Evolutionary conservation across 768 basidiomycete species (phyloP), one percentile per base, ranked within the genome.

Genomic region (Serendipita vermifera): DNA sequence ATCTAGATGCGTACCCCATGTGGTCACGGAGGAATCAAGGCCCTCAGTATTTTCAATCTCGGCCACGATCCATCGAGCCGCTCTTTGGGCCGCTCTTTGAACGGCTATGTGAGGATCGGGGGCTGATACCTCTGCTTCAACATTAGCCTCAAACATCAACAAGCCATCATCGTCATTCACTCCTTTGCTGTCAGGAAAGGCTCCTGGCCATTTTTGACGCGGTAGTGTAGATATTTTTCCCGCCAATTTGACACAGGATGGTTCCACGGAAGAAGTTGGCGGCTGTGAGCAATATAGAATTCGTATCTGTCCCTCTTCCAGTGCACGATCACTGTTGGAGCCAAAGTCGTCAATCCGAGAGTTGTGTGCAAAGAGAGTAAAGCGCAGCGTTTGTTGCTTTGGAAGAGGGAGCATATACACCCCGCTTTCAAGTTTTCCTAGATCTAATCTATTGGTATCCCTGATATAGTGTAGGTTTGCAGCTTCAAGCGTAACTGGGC

Each of bases 31-130:
- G 22, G 29, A 51, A 27, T 27, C 32, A 20, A 67, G 68, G 4
- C 74, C 76, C 54, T 77, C 74, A 6, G 71, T 75, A 51, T 70
- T 66, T 11, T 79, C 73, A 22, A 83, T 63, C 26, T 64, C 68
- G 36, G 88, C 70, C 1, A 75, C 83, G 3, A 88, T 65, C 74
- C 75, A 79, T 4, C 66, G 65, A 9, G 61, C 20, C 40, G 40
- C 9, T 13, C 9, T 51, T n/a, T n/a, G 27, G 20, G 32, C n/a
- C 46, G 9, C n/a, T 51, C 46, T 9, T 27, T 24, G 22, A 20
- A 51, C 22, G 17, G 22, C 46, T n/a, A 51, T 31, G 3, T 51
- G 46, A 7, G 20, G 15, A 7, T 51, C 46, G 15, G 46, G n/a
- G n/a, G 46, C 26, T 1, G n/a, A 11, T 7, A 15, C n/a, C 9